Percentiles rank a stretch among this genome's conserved stretches.
These are phyloP conservation scores for Sicyos baderoa DNA, from an alignment of 306 rosid genomes.

Conservation along the genomic window DNA sequence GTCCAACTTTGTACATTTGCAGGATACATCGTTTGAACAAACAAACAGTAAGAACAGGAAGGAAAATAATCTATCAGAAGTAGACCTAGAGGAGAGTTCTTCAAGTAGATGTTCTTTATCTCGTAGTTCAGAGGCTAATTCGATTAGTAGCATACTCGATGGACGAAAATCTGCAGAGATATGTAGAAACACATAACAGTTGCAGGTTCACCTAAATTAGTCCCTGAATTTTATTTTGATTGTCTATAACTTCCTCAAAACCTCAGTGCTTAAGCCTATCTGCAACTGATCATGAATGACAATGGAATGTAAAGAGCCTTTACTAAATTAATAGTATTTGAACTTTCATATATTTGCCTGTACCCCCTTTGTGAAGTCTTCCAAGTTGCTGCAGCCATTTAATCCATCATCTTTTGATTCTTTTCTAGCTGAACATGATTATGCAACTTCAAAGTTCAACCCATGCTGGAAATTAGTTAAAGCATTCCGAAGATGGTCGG, in stretches of 20 bases:
- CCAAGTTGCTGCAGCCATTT: neutral
- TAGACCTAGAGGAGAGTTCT: constrained; percentile 44
- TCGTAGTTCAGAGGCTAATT: constrained; percentile 60
- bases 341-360: neutral
- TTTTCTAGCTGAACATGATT: neutral
- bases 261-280: neutral
- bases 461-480: neutral
- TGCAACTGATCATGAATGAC: no score
- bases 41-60: constrained; percentile 37
- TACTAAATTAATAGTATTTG: neutral
- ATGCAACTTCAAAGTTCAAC: constrained; percentile 3
- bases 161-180: constrained; percentile 39
- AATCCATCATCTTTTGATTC: neutral
- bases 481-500: neutral
- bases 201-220: constrained; percentile 2
- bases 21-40: constrained; percentile 48
- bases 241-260: neutral
- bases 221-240: neutral
- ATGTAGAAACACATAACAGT: constrained; percentile 14
- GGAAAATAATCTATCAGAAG: constrained; percentile 39
- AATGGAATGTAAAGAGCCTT: neutral
- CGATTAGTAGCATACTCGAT: constrained; percentile 45
- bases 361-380: neutral
- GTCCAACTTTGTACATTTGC: constrained; percentile 21
- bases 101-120: constrained; percentile 64